Evolutionary conservation across 306 rosid genomes (phyloP), one percentile per base, ranked within the genome.

Genomic region (Alnus glutinosa): DNA sequence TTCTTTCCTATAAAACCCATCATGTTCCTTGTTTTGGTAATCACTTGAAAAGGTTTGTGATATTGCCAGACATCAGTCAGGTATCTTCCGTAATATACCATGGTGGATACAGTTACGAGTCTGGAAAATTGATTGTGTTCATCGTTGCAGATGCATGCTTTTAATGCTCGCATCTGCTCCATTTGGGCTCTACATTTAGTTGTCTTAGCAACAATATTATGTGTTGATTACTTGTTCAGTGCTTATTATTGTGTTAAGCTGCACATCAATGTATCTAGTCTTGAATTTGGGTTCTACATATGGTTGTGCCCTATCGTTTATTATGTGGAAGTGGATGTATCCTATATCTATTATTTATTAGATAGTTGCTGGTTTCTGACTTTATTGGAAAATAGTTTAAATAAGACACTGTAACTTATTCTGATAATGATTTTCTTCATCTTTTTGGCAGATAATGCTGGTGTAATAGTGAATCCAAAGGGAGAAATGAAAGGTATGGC

Each of bases 401-500:
- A 63, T 15, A 2, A 16, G n/a, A 36, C 42, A 64, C 13, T 2
- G 5, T 37, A 5, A 5, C n/a, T 12, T 58, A 9, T 58, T 64
- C 66, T 36, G 51, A 18, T 3, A 28, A 13, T 13, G 2, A 68
- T 76, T 49, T 48, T 52, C 18, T 70, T n/a, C 23, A 10, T 55
- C 34, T 28, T 18, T 23, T 55, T 55, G 77, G 37, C 89, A 86
- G 91, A 86, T 62, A 84, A 89, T 46, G 91, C 89, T 9, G 91
- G 93, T 64, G 90, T 88, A 9, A 86, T 89, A 9, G 90, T 86
- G 62, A 89, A 89, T 55, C 89, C 89, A 0, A 84, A 88, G 82
- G 91, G 90, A 73, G 89, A 89, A 78, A 90, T 90, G 90, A 83
- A 90, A 81, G 89, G 91, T 90, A 70, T 11, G 50, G 34, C 44